These are phyloP conservation scores for Penicillium sp. DNA, from an alignment of 2,329 filamentous ascomycete species.

Conservation along the genomic window DNA sequence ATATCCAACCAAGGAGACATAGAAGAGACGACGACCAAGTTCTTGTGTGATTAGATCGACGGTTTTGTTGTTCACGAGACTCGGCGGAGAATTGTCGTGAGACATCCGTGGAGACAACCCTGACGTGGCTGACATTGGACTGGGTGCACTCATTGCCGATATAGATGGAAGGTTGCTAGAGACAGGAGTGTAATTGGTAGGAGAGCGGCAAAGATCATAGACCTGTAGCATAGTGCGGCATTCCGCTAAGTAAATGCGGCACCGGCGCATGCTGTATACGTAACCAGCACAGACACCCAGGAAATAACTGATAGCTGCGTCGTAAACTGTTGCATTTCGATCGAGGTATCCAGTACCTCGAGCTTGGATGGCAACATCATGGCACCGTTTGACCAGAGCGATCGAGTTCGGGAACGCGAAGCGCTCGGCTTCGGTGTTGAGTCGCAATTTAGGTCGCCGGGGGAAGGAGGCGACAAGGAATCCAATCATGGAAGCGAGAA, in stretches of 20 bases:
- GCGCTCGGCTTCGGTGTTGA: slow-evolving; percentile 39
- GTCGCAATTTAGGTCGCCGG: slow-evolving; percentile 42
- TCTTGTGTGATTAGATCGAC: slow-evolving; percentile 45
- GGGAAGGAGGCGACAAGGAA: slow-evolving; percentile 47
- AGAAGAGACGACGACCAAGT: slow-evolving; percentile 67
- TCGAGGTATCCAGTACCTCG: slow-evolving; percentile 47
- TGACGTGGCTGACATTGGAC: slow-evolving; percentile 25
- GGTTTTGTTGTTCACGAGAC: slow-evolving; percentile 15
- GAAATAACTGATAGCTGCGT: slow-evolving; percentile 48
- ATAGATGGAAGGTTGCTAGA: slow-evolving; percentile 1
- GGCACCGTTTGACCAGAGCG: slow-evolving; percentile 44
- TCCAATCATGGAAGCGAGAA: slow-evolving; percentile 49
- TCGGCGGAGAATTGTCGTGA: slow-evolving; percentile 20
- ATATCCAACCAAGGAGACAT: slow-evolving; percentile 75
- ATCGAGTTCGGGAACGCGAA: slow-evolving; percentile 44
- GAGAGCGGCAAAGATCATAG: slow-evolving; percentile 37
- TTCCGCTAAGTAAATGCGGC: slow-evolving; percentile 46
- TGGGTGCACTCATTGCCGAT: slow-evolving; percentile 19
- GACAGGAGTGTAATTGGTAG: slow-evolving; percentile 3
- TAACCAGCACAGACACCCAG: slow-evolving; percentile 44
- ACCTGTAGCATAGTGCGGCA: slow-evolving; percentile 45
- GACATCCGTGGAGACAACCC: slow-evolving; percentile 21
- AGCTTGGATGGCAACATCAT: slow-evolving; percentile 45
- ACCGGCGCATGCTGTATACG: slow-evolving; percentile 39
- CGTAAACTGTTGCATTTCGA: slow-evolving; percentile 43